These are phyloP conservation scores for Ophiostoma populinum DNA, from an alignment of 2,329 filamentous ascomycete species.

Conservation along the genomic window DNA sequence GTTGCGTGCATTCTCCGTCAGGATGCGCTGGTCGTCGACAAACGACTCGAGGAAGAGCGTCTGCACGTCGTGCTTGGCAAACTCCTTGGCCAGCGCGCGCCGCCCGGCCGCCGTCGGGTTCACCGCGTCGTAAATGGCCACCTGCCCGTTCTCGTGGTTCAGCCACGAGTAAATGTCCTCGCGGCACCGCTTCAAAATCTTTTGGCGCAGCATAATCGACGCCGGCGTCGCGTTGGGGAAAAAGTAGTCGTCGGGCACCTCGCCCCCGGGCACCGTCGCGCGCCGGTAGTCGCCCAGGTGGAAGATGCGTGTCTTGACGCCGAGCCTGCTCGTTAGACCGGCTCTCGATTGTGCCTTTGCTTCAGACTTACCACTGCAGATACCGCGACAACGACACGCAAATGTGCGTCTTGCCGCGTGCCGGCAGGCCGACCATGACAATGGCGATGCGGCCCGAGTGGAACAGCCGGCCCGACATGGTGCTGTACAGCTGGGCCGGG, in stretches of 20 bases:
- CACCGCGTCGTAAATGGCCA: conserved; percentile 96
- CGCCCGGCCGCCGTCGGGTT: conserved; percentile 76
- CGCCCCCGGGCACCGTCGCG: conserved; percentile 68
- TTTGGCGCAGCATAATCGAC: conserved; percentile 85
- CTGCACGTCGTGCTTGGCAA: conserved; percentile 93
- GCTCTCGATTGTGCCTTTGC: no score
- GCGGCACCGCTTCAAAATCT: conserved; percentile 92
- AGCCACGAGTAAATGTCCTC: conserved; percentile 95
- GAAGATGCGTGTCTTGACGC: conserved; percentile 95
- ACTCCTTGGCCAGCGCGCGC: conserved; percentile 78
- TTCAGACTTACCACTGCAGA: conserved; percentile 53
- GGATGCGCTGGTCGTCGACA: conserved; percentile 82
- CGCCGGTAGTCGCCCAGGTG: conserved; percentile 92
- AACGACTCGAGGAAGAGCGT: conserved; percentile 94
- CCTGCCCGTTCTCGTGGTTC: conserved; percentile 93
- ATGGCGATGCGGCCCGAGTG: conserved; percentile 96
- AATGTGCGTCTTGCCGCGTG: conserved; percentile 94
- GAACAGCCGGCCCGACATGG: conserved; percentile 90
- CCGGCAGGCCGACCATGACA: conserved; percentile 87
- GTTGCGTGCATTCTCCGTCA: conserved; percentile 89
- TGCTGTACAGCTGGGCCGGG: conserved; percentile 93
- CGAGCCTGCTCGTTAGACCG: conserved; percentile 43
- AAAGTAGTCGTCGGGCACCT: conserved; percentile 94
- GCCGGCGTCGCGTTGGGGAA: conserved; percentile 85
- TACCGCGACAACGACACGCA: conserved; percentile 92